Evolutionary conservation across 805 yeast genomes (phyloP).

Genomic region (Starmera dryadoides): DNA sequence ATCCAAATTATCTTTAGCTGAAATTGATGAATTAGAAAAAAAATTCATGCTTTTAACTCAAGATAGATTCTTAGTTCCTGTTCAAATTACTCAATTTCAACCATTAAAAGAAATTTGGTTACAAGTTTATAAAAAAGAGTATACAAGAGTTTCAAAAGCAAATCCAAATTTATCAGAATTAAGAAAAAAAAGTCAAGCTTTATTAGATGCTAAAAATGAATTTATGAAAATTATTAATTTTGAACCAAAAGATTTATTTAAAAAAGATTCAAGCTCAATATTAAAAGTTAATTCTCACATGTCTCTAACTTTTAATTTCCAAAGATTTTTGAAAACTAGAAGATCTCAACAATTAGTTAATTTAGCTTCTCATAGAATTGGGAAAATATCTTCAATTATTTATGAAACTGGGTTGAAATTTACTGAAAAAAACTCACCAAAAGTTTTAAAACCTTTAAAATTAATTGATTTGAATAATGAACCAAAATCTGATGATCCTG

Average conservation of each 20-base stretch:
- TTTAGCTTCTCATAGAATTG: conserved; percentile 61
- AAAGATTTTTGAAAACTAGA: conserved; percentile 58
- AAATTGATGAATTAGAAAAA: conserved; percentile 23
- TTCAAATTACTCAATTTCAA: conserved; percentile 27
- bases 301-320: conserved; percentile 54
- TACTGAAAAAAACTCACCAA: conserved; percentile 52
- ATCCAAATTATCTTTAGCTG: not conserved
- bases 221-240: conserved; percentile 28
- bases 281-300: conserved; percentile 41
- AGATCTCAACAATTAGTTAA: conserved; percentile 58
- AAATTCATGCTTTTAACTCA: conserved; percentile 38
- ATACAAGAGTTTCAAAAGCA: conserved; percentile 28
- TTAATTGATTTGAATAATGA: conserved; percentile 46
- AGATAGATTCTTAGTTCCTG: conserved; percentile 44
- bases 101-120: conserved; percentile 33
- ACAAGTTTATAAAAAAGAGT: conserved; percentile 32
- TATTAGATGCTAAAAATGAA: conserved; percentile 34
- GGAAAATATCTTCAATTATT: conserved; percentile 56
- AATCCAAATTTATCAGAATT: conserved; percentile 40
- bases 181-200: conserved; percentile 54
- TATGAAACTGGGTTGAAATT: conserved; percentile 50
- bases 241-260: conserved; percentile 21
- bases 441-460: conserved; percentile 29
- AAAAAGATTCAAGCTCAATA: conserved; percentile 26
- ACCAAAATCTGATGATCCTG: conserved; percentile 31